Conservation (phyloP, 208 protist species). For the Leishmania lainsoni region DNA sequence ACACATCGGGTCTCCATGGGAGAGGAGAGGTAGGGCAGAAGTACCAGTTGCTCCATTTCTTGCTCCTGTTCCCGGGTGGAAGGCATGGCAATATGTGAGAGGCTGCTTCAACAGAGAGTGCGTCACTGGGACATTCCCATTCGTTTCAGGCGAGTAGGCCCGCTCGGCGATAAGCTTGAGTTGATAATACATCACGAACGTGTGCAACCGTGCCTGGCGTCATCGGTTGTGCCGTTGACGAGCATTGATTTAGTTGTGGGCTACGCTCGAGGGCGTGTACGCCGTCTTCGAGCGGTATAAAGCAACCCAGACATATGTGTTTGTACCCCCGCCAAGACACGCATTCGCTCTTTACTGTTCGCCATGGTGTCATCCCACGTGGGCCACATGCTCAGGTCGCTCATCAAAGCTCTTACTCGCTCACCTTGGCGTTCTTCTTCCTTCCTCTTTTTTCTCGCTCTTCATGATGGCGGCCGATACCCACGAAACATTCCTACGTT, state of each 20-base stretch:
- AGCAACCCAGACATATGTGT: background rate
- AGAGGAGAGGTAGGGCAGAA: background rate
- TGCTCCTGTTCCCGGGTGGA: background rate
- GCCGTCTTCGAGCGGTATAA: background rate
- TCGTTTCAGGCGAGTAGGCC: background rate
- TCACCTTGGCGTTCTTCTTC: background rate
- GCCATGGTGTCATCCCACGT: background rate
- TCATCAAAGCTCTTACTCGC: background rate
- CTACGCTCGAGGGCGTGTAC: background rate
- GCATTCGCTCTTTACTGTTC: background rate
- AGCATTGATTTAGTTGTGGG: background rate
- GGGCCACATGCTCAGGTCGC: background rate
- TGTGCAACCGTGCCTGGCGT: background rate
- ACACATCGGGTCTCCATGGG: background rate
- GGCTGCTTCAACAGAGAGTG: background rate
- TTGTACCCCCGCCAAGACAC: background rate
- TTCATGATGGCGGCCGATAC: background rate
- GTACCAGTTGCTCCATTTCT: background rate
- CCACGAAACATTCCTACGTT: background rate
- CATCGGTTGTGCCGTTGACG: background rate
- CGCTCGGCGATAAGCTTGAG: background rate
- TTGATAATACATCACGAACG: background rate
- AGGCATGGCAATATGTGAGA: background rate
- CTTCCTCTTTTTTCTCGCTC: background rate
- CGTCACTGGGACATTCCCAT: background rate